Evolutionary conservation across 371 early-diverging fungal species (phyloP).

Genomic region (Zychaea mexicana): DNA sequence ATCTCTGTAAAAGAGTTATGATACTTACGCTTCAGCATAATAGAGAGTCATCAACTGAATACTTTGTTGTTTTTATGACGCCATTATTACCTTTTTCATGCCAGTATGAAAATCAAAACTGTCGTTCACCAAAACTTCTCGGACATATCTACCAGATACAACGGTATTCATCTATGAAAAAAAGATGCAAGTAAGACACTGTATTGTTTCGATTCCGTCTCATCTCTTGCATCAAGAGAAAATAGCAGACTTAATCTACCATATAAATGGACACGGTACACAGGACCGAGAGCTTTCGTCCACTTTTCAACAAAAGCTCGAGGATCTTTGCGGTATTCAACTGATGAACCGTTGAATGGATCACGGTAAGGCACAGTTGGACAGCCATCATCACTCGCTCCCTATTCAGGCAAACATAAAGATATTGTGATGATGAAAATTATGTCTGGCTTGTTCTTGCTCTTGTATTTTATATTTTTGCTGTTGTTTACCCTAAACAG

Average conservation of each 20-base stretch:
- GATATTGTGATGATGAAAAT: no score
- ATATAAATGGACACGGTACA: conserved; percentile 30
- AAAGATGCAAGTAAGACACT: neutral
- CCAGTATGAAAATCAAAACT: conserved; percentile 12
- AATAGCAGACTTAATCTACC: conserved; percentile 15
- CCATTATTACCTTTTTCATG: conserved; percentile 3
- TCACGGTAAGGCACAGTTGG: conserved; percentile 25
- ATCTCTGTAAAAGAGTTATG: no score
- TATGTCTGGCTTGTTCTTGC: no score
- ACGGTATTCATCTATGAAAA: conserved; percentile 10
- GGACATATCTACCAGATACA: conserved; percentile 17
- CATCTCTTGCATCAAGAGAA: neutral
- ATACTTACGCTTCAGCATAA: no score
- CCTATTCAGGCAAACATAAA: neutral
- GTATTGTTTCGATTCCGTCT: no score
- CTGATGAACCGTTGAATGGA: conserved; percentile 24
- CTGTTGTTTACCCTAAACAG: neutral
- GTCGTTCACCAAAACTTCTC: conserved; percentile 18
- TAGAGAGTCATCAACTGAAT: neutral
- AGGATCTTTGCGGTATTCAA: conserved; percentile 23
- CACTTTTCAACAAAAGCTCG: conserved; percentile 22
- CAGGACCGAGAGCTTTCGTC: conserved; percentile 25
- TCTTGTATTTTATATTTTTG: no score
- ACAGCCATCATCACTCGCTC: neutral
- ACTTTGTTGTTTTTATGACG: neutral